A percentile compares a stretch with the other conserved stretches of the same genome.
phyloP scores from a whole-genome alignment of 1,284 basidiomycete genomes.

The Ustilago cynodontis region DNA sequence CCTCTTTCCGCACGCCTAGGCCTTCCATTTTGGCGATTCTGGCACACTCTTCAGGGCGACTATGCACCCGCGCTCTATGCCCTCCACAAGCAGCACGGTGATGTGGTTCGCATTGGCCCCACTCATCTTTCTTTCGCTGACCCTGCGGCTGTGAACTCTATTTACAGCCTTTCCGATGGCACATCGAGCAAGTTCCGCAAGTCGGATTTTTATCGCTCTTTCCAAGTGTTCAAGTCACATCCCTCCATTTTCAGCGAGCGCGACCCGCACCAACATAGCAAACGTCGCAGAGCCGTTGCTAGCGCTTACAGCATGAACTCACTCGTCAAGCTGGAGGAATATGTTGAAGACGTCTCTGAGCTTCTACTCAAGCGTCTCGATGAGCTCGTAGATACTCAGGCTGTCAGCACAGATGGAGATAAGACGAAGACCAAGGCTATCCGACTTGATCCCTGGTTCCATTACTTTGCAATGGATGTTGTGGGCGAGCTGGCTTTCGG shows the following conservation, averaged over 20 bases:
- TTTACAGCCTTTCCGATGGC: constrained; percentile 57
- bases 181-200: constrained; percentile 54
- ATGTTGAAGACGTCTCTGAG: constrained; percentile 52
- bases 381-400: constrained; percentile 38
- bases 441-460: constrained; percentile 54
- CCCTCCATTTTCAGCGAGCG: constrained; percentile 61
- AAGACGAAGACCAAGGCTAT: constrained; percentile 31
- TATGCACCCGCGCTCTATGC: constrained; percentile 46
- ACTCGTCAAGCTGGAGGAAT: constrained; percentile 59
- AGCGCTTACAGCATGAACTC: constrained; percentile 60
- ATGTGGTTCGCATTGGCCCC: constrained; percentile 59
- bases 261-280: constrained; percentile 56
- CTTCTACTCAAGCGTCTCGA: constrained; percentile 47
- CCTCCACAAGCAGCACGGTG: constrained; percentile 47
- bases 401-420: constrained; percentile 8
- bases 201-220: constrained; percentile 49
- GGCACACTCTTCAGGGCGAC: constrained; percentile 43
- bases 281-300: constrained; percentile 51
- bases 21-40: constrained; percentile 54
- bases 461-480: constrained; percentile 62
- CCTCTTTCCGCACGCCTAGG: constrained; percentile 50
- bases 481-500: constrained; percentile 60
- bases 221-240: constrained; percentile 49
- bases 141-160: constrained; percentile 49
- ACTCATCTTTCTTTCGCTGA: constrained; percentile 57